These are phyloP conservation scores for Podospora pseudopauciseta DNA, from an alignment of 495 filamentous ascomycete species.

Conservation along the genomic window DNA sequence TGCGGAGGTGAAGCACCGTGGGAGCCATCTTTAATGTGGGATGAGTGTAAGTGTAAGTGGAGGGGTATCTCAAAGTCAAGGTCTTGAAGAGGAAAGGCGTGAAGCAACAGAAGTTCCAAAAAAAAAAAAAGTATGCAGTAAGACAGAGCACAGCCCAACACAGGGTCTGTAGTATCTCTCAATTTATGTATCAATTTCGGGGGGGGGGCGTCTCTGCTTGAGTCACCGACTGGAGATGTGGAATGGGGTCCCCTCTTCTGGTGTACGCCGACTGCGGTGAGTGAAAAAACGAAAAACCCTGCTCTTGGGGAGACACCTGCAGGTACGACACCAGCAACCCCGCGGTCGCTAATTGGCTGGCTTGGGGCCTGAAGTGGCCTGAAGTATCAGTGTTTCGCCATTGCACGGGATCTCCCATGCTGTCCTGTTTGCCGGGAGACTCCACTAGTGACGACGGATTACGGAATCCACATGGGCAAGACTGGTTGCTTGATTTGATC, in stretches of 20 bases:
- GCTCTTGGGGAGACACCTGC: neutral
- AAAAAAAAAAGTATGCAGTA: neutral
- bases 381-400: neutral
- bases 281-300: conserved; percentile 18
- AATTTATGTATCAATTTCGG: neutral
- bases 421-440: neutral
- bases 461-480: neutral
- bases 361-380: neutral
- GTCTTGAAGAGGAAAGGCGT: too few relatives aligned
- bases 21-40: conserved; percentile 31
- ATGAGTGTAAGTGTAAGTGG: neutral
- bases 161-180: neutral
- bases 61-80: neutral
- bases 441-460: neutral
- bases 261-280: conserved; percentile 20
- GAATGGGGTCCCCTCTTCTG: neutral
- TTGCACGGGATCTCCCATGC: conserved; percentile 4
- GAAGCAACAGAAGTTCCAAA: neutral
- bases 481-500: too few relatives aligned
- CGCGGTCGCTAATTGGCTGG: conserved; percentile 14
- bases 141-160: neutral
- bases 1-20: conserved; percentile 44
- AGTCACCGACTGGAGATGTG: conserved; percentile 16
- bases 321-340: conserved; percentile 11
- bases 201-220: conserved; percentile 6